Base-by-base conservation (phyloP, 169 alveolate genomes). In the Plasmodium sp. region DNA sequence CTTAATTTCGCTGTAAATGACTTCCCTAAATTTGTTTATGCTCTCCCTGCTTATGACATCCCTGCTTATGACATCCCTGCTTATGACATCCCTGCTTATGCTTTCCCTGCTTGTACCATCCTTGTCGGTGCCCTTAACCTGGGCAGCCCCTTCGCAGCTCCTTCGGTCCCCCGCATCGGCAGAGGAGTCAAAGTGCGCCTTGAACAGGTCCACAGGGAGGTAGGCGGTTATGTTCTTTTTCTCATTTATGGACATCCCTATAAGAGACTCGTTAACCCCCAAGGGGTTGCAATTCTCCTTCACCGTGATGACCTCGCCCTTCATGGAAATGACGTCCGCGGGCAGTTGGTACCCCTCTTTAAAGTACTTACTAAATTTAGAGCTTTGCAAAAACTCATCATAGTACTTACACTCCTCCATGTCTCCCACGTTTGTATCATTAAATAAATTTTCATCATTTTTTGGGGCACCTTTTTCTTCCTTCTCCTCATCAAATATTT, bases 241-340 rank as follows among this genome's bases (percentile, higher is more conserved):
- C 16, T 90, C 91, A 80, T 90, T 90, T 80, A 33, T 80, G 12
- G 84, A 31, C 83, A 90, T 27, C 3, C 94, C 94, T 3, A 90
- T 80, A 43, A 90, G 48, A 18, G 94, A 90, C 83, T 90, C 94
- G 82, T 90, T 90, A 79, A 90, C 16, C 31, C 90, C 90, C 51
- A 90, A 62, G n/a, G 94, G 94, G 54, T 90, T 90, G n/a, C 31
- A 90, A 90, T 90, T 90, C 82, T 90, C 90, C 83, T 90, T 90
- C 71, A 90, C 75, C 12, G 83, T 58, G 43, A 90, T 43, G 33
- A 58, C 83, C n/a, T 48, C 71, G 14, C 82, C 82, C 27, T 90
- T 73, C 94, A 90, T 90, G 43, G 58, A 33, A 33, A 90, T 90
- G 36, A 81, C 75, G 27, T 90, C 90, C 45, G 22, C 45, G 22